Base-by-base conservation (phyloP, 805 yeast genomes). In the Wickerhamiella australiensis region DNA sequence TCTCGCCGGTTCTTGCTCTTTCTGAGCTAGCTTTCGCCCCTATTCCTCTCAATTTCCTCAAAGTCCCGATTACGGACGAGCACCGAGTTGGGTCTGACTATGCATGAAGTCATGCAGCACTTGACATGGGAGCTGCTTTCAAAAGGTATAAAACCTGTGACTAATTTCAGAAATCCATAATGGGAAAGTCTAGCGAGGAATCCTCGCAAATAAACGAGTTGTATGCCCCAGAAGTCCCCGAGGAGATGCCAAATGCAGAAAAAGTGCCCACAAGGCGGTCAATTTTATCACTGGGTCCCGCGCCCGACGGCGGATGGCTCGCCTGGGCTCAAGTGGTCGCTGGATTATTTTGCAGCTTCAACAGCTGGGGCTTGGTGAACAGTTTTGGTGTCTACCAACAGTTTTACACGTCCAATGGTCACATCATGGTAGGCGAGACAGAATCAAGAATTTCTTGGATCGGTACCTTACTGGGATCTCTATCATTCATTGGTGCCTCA, bases 251-350 rank as follows among this genome's bases (percentile, higher is more conserved):
- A 23, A 21, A 3, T 3, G 44, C 44, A 23, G 44, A 22, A 23
- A 41, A 41, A 25, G 21, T 17, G 8, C n/a, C 12, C 2, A 45
- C 47, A 23, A 21, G 33, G 11, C 23, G 35, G 8, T 35, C 43
- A 11, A 40, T 36, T 11, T 20, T 36, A 17, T 17, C 37, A 2
- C 27, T 48, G 8, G 54, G 54, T 2, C 59, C 59, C 2, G 59
- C 61, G 0, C 61, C 61, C 2, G 51, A 58, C 42, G 61, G 61
- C 4, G 61, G 61, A 1, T 23, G 53, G 17, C n/a, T 29, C 25
- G 61, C 60, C 0, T 58, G 61, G 61, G 48, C 58, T 18, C 61
- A 58, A 35, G 61, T 58, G 1, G 20, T 53, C 3, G 62, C 57
- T 0, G 56, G 58, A 5, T 50, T 55, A 13, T 26, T 55, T 25